Evolutionary conservation across 305 asterid species (phyloP), one percentile per base, ranked within the genome.

Genomic region (Rubia balearica): DNA sequence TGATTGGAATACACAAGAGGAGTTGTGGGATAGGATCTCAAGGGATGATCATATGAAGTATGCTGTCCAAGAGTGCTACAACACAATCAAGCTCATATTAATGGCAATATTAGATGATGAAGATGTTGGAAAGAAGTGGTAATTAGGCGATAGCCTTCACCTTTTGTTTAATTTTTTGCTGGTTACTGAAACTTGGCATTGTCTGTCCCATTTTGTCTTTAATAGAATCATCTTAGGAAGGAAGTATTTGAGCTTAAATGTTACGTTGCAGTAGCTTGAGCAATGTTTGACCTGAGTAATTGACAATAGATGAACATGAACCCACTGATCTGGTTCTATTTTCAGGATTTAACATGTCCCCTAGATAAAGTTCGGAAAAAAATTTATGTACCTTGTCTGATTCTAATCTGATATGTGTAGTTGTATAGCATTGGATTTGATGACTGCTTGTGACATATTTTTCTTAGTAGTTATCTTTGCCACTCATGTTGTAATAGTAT

Each of bases 31-130:
- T 63, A 85, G 96, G 83, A 89, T 94, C 75, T 85, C 88, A 71
- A 91, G 84, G 90, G 99, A 94, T 76, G 99, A 89, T 62, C 87
- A 91, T 88, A 94, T 94, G 99, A 85, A 85, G 81, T 94, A 94
- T 81, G 99, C 96, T 19, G 99, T 94, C 83, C 81, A 87, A 78
- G 99, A 94, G 86, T 87, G 96, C 81, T 90, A 81, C 77, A 81
- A 82, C 70, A 71, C 91, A 74, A 55, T 91, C 74, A 83, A 83
- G 81, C 82, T 76, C 82, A 83, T 94, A 84, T 92, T 94, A 67
- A 80, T 81, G 65, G 84, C 88, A 69, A 86, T 94, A 73, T 78
- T 89, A 80, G 96, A 87, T 57, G 93, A 87, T 63, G 93, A 87
- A 81, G 91, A 84, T 75, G 98, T 87, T 80, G 99, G 99, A 73